phyloP scores from a whole-genome alignment of 306 rosid species.

The Morella rubra region DNA sequence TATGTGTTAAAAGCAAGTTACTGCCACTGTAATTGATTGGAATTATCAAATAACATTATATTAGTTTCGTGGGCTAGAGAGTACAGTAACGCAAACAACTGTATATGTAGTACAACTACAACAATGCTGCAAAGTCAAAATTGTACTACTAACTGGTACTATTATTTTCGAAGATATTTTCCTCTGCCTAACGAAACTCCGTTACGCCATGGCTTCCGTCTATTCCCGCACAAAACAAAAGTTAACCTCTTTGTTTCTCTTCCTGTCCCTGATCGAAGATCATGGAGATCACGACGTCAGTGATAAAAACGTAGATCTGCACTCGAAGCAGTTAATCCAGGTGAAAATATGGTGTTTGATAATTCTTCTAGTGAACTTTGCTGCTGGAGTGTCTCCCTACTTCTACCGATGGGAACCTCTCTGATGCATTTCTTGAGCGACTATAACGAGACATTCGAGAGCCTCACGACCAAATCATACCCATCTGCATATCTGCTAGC shows the following conservation, averaged over 20 bases:
- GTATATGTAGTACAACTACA: too few species aligned
- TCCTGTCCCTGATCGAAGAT: slow-evolving; percentile 24
- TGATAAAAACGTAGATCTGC: slow-evolving; percentile 25
- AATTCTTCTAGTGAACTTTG: slow-evolving; percentile 50
- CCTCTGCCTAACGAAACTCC: background rate
- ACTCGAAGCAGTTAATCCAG: slow-evolving; percentile 39
- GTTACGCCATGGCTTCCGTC: slow-evolving; percentile 38
- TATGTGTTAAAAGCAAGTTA: too few species aligned
- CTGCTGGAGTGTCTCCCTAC: slow-evolving; percentile 63
- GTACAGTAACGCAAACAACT: too few species aligned
- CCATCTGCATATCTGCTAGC: slow-evolving; percentile 82
- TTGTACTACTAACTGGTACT: background rate
- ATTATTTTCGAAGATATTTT: background rate
- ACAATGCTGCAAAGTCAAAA: too few species aligned
- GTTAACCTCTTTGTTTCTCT: slow-evolving; percentile 46
- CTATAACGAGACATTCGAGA: slow-evolving; percentile 35
- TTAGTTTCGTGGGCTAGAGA: too few species aligned
- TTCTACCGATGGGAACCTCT: slow-evolving; percentile 64
- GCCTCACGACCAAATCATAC: slow-evolving; percentile 54
- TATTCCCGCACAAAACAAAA: slow-evolving; percentile 29
- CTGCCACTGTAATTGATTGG: too few species aligned
- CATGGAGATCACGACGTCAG: slow-evolving; percentile 36
- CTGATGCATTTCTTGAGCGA: slow-evolving; percentile 81
- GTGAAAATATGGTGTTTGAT: slow-evolving; percentile 78
- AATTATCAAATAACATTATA: too few species aligned